Base-by-base conservation (phyloP, 2,329 filamentous ascomycete genomes). In the Leptographium procerum region DNA sequence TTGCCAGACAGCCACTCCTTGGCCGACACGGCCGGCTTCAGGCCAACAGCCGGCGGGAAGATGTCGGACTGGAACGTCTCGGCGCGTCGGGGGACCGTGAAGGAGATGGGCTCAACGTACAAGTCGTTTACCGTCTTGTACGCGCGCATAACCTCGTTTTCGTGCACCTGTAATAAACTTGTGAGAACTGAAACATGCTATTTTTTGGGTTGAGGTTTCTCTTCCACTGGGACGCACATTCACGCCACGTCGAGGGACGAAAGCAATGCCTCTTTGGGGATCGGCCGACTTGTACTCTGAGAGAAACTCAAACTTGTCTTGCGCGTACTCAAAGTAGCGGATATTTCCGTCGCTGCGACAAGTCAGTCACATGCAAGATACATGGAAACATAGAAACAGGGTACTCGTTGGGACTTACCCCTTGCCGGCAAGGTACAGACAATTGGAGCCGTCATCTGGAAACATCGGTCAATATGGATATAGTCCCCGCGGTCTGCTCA, bases 11-110 rank as follows among this genome's bases (percentile, higher is more conserved):
- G 79, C 91, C 91, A 99, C 65, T 97, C 91, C 52, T 80, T 74
- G 47, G 88, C 82, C 58, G 84, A 87, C 68, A 95, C 82, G 60
- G 87, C 91, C 55, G 94, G 84, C 73, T 90, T 95, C 57, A 82
- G 71, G 61, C 94, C 92, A 58, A 79, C 78, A 14, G 91, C 87
- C 13, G 94, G 92, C 48, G 92, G 94, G 72, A 89, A 99, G 67
- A 99, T 96, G 69, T 99, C 94, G 61, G 91, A 89, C 75, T 97
- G 92, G 83, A 96, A 96, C 56, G 87, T 90, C 73, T 96, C 91
- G 58, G 94, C 89, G 63, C 94, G 85, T 63, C 94, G 85, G 54
- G 94, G 94, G 2, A 97, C 94, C 57, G 95, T 95, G 76, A 99
- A 99, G 2, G 94, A 96, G 68, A 99, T 88, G 47, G 94, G 94